Percentiles rank a stretch among this genome's conserved stretches.
These are phyloP conservation scores for Starmerella bacillaris DNA, from an alignment of 805 yeast genomes.

Conservation along the genomic window DNA sequence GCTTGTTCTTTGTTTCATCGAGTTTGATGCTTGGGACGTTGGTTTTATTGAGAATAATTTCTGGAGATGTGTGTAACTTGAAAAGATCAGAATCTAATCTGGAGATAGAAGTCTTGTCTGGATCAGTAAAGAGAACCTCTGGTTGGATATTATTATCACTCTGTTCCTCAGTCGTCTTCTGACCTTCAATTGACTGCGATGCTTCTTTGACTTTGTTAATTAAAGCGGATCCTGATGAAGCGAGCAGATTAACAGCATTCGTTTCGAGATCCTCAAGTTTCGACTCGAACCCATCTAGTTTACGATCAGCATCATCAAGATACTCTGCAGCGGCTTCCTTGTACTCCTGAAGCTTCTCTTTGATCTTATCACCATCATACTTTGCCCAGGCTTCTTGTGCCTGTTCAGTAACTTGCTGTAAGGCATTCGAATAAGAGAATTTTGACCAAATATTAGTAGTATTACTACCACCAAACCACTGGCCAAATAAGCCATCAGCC, in stretches of 20 bases:
- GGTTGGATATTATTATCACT: no score
- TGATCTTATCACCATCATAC: constrained; percentile 12
- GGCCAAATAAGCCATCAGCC: neutral
- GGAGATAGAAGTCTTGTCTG: constrained; percentile 26
- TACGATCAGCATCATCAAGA: constrained; percentile 54
- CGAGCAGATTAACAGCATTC: constrained; percentile 42
- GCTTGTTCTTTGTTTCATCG: constrained; percentile 33
- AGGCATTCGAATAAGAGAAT: neutral
- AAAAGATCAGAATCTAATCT: constrained; percentile 48
- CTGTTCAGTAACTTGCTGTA: constrained; percentile 7
- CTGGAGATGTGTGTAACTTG: constrained; percentile 34
- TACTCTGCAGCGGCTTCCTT: constrained; percentile 37
- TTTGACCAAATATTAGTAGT: neutral
- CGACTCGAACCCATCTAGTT: constrained; percentile 55
- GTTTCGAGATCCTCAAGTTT: constrained; percentile 57
- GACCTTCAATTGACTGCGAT: constrained; percentile 14
- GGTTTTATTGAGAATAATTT: constrained; percentile 26
- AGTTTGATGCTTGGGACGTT: constrained; percentile 27
- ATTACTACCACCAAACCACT: neutral
- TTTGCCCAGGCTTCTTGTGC: constrained; percentile 10
- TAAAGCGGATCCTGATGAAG: constrained; percentile 35
- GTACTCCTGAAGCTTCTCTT: constrained; percentile 21
- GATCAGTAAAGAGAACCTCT: constrained; percentile 27
- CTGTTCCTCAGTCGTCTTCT: constrained; percentile 1
- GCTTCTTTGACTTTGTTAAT: constrained; percentile 29